A percentile compares a stretch with the other conserved stretches of the same genome.
These are phyloP conservation scores for Collybia sordida DNA, from an alignment of 768 basidiomycete genomes.

Conservation along the genomic window DNA sequence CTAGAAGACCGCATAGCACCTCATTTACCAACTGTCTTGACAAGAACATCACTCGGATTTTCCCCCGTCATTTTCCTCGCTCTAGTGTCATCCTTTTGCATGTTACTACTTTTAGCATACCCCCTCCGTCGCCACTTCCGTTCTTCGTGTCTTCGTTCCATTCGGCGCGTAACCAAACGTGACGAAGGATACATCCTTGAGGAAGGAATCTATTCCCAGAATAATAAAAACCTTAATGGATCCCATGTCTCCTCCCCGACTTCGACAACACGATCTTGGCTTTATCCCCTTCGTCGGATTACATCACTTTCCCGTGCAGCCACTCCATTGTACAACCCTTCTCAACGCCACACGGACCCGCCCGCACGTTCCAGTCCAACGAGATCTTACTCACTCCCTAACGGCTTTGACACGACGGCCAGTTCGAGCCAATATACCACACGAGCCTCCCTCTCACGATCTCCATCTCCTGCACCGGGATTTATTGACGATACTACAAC, in stretches of 20 bases:
- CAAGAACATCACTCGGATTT: slow-evolving; percentile 67
- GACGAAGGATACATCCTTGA: slow-evolving; percentile 48
- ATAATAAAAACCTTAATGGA: slow-evolving; percentile 14
- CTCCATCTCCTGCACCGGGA: slow-evolving; percentile 46
- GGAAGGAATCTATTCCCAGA: slow-evolving; percentile 39
- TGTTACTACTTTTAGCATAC: slow-evolving; percentile 43
- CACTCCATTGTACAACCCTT: slow-evolving; percentile 23
- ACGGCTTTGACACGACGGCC: slow-evolving; percentile 21
- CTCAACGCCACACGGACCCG: slow-evolving; percentile 22
- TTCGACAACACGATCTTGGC: slow-evolving; percentile 26
- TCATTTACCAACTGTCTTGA: slow-evolving; percentile 65
- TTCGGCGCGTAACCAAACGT: slow-evolving; percentile 35
- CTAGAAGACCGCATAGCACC: slow-evolving; percentile 65
- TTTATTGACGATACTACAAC: slow-evolving; percentile 35
- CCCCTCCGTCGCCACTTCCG: slow-evolving; percentile 62
- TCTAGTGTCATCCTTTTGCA: slow-evolving; percentile 41
- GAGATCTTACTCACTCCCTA: slow-evolving; percentile 35
- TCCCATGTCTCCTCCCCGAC: slow-evolving; percentile 34
- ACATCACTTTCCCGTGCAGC: slow-evolving; percentile 22
- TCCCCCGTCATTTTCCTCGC: slow-evolving; percentile 65
- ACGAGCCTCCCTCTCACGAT: slow-evolving; percentile 37
- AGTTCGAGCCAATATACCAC: slow-evolving; percentile 37
- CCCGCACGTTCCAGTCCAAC: slow-evolving; percentile 31
- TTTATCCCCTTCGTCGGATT: slow-evolving; percentile 33
- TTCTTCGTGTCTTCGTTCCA: slow-evolving; percentile 41